Percentiles rank a stretch among this genome's conserved stretches.
These are phyloP conservation scores for Alternaria conjuncta DNA, from an alignment of 2,329 filamentous ascomycete genomes.

Conservation along the genomic window DNA sequence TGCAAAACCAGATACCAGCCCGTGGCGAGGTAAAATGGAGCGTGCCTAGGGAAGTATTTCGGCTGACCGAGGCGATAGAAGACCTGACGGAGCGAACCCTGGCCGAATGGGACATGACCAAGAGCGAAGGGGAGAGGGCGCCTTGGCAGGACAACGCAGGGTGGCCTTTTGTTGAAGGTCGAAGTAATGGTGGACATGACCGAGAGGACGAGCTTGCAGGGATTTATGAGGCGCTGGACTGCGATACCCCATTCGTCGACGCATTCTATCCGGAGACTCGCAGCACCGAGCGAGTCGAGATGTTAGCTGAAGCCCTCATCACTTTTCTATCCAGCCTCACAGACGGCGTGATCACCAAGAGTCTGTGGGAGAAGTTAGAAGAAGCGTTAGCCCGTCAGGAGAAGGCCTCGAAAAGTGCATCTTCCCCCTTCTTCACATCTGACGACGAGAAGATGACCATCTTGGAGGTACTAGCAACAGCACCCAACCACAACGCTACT, in stretches of 20 bases:
- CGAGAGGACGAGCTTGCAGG: constrained; percentile 53
- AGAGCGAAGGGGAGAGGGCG: constrained; percentile 46
- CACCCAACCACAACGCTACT: constrained; percentile 79
- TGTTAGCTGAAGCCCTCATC: constrained; percentile 73
- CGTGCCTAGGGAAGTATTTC: constrained; percentile 87
- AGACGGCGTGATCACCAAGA: constrained; percentile 77
- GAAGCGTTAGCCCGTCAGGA: constrained; percentile 39
- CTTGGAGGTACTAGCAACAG: constrained; percentile 75
- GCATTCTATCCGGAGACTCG: constrained; percentile 66
- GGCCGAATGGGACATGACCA: constrained; percentile 68
- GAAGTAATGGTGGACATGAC: constrained; percentile 49
- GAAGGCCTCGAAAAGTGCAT: constrained; percentile 51
- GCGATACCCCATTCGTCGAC: constrained; percentile 66
- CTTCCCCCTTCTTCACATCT: constrained; percentile 17
- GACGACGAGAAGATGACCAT: constrained; percentile 68
- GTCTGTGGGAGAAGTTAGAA: constrained; percentile 65
- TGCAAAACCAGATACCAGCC: constrained; percentile 62
- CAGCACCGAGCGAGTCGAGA: constrained; percentile 73
- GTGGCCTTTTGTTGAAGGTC: constrained; percentile 64
- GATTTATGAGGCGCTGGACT: constrained; percentile 73
- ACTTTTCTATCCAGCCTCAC: constrained; percentile 76
- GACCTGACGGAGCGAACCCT: constrained; percentile 63
- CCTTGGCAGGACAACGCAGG: constrained; percentile 62
- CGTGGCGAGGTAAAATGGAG: constrained; percentile 67
- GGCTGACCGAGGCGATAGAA: constrained; percentile 81